Conservation (phyloP, 1,284 basidiomycete species). For the Phaffia rhodozyma region DNA sequence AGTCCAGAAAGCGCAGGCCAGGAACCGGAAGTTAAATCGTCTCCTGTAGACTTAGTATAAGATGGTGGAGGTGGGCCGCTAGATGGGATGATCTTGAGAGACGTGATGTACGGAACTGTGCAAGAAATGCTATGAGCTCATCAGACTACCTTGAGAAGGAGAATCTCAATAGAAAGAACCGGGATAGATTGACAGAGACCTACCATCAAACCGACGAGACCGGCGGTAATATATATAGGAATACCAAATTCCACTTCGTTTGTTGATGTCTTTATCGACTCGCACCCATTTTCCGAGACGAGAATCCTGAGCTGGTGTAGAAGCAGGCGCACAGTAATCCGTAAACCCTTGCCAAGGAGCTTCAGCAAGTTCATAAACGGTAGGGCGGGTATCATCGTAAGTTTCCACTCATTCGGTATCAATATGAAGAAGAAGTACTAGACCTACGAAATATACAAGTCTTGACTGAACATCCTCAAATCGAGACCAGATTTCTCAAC, state of each 20-base stretch:
- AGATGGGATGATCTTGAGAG: conserved; percentile 27
- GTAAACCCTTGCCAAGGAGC: conserved; percentile 41
- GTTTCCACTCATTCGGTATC: neutral
- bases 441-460: conserved; percentile 8
- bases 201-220: conserved; percentile 47
- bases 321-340: conserved; percentile 53
- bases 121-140: neutral
- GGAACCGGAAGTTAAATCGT: conserved; percentile 30
- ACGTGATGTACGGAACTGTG: conserved; percentile 28
- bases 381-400: neutral
- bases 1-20: conserved; percentile 42
- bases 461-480: neutral
- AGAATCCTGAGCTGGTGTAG: conserved; percentile 59
- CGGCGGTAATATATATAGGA: conserved; percentile 70
- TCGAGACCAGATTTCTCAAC: neutral
- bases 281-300: conserved; percentile 73
- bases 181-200: neutral
- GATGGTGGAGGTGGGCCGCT: conserved; percentile 22
- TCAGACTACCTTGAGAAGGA: neutral
- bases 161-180: neutral
- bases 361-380: neutral
- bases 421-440: neutral
- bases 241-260: conserved; percentile 44
- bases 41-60: conserved; percentile 24
- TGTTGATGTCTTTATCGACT: conserved; percentile 16